Base-by-base conservation (phyloP, 768 basidiomycete genomes). In the Antrodiella citrinella region DNA sequence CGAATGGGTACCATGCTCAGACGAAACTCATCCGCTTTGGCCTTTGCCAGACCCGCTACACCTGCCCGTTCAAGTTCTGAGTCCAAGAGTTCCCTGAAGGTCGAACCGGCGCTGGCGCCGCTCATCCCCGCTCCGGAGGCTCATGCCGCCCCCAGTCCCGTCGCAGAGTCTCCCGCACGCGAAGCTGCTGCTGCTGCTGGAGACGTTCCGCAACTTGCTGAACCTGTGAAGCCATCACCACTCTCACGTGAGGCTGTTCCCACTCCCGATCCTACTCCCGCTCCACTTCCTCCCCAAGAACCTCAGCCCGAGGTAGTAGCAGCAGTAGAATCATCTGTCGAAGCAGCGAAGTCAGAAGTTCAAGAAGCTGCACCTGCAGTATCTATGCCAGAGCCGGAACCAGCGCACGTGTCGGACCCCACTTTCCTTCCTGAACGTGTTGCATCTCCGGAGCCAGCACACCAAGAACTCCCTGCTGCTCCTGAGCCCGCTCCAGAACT, bases 111-210 rank as follows among this genome's bases (percentile, higher is more conserved):
- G 5, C 49, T 69, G 38, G 62, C 63, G 26, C 63, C 61, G 41
- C 53, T 68, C 11, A 43, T 59, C 10, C 48, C 60, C 24, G 51
- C 55, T 12, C 50, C 56, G 3, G 50, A 35, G 30, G 15, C 59
- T 11, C 43, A 59, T 22, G 59, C 56, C 24, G 60, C 69, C 11
- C 81, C 82, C 10, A 82, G 80, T 53, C 83, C 86, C 2, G 85
- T 88, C 51, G 71, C 78, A 1, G 86, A 88, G 60, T 85, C 82
- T 2, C 83, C 84, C 23, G 73, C 72, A 5, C 73, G 81, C 21
- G 81, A 82, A 57, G 74, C 70, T 7, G 57, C 56, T 11, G 52
- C 51, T 11, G 45, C 56, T 26, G 23, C 51, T 38, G 47, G 56
- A 25, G 52, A 49, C 11, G 40, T 57, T 22, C 51, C 25, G 24